Percentiles rank a stretch among this genome's conserved stretches.
Conservation (phyloP, 2,329 filamentous ascomycete genomes). For the Canariomyces notabilis region DNA sequence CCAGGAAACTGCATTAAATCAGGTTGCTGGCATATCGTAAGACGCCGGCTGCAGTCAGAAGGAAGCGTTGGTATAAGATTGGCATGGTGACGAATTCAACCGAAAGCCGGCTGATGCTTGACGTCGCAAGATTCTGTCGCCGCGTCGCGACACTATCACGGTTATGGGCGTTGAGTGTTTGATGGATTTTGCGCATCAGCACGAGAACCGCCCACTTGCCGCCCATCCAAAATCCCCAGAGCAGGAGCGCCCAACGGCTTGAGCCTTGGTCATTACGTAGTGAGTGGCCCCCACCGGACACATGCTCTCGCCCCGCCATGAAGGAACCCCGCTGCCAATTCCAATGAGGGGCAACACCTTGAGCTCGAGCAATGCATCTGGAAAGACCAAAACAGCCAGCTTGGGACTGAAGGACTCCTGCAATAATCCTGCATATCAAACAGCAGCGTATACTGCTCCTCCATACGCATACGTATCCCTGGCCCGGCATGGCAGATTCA, state of each 20-base stretch:
- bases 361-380: conserved; percentile 1
- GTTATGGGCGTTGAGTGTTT: not conserved
- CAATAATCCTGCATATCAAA: not conserved
- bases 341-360: conserved; percentile 18
- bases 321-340: conserved; percentile 22
- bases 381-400: not conserved
- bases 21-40: not conserved
- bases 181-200: not conserved
- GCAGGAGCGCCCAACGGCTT: too few relatives aligned
- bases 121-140: too few relatives aligned
- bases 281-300: not conserved
- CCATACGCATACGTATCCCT: not conserved
- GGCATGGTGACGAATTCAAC: not conserved
- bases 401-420: not conserved
- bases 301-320: conserved; percentile 13
- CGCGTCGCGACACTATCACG: too few relatives aligned
- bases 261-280: conserved; percentile 15
- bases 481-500: conserved; percentile 47
- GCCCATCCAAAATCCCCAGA: too few relatives aligned
- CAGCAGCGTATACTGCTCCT: conserved; percentile 5
- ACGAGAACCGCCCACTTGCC: conserved; percentile 15
- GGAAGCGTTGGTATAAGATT: too few relatives aligned
- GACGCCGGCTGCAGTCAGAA: not conserved
- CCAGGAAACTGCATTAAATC: not conserved
- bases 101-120: not conserved